Conservation (phyloP, 2,329 filamentous ascomycete genomes). For the Penicillium polonicum region DNA sequence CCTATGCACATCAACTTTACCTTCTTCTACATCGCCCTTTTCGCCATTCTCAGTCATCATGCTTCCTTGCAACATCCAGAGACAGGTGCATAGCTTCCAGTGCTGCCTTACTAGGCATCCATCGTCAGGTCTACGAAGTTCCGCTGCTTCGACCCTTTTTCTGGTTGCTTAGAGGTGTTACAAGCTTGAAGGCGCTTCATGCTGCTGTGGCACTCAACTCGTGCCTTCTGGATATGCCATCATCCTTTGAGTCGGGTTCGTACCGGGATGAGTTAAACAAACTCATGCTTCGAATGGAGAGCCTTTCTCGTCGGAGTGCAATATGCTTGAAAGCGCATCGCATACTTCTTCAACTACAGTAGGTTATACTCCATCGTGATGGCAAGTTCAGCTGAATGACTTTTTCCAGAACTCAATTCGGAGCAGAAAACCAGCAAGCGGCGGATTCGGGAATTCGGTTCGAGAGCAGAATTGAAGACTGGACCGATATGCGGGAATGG, state of each 20-base stretch:
- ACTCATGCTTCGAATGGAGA: background rate
- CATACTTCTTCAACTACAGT: background rate
- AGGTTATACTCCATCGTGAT: background rate
- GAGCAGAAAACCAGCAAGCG: background rate
- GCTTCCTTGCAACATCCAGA: constrained; percentile 11
- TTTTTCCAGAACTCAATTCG: background rate
- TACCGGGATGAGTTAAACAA: background rate
- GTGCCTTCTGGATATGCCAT: constrained; percentile 13
- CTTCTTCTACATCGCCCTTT: constrained; percentile 31
- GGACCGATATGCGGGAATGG: constrained; percentile 24
- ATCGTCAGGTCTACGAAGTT: constrained; percentile 21
- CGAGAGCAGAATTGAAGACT: constrained; percentile 20
- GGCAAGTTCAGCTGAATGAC: background rate
- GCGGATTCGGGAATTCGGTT: background rate
- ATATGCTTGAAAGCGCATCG: background rate
- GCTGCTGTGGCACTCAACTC: constrained; percentile 27
- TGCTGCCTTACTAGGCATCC: constrained; percentile 23
- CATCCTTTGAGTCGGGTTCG: background rate
- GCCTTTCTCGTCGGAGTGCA: background rate
- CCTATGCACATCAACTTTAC: constrained; percentile 33
- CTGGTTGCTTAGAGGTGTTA: constrained; percentile 29
- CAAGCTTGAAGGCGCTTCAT: constrained; percentile 29
- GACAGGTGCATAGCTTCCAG: constrained; percentile 23
- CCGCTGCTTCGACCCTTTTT: constrained; percentile 23
- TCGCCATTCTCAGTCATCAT: constrained; percentile 6